phyloP scores from a whole-genome alignment of 2,329 filamentous ascomycete genomes.

The Blastomyces parvus region DNA sequence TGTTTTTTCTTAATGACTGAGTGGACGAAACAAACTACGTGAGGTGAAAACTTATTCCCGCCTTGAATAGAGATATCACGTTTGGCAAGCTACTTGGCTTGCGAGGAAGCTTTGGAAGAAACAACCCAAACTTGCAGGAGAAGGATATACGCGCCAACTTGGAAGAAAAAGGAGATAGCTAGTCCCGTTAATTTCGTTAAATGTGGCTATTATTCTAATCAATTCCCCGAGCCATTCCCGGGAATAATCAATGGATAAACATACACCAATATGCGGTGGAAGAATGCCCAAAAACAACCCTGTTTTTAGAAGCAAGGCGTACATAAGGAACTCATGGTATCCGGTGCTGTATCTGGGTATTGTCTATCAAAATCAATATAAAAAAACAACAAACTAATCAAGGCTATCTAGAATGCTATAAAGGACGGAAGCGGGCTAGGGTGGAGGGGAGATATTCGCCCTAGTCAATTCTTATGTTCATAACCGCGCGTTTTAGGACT shows the following conservation, averaged over 20 bases:
- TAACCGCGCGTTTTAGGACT: neutral
- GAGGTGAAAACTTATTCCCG: neutral
- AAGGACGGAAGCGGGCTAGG: no score
- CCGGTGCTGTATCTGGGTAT: neutral
- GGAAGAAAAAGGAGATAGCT: neutral
- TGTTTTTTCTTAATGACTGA: neutral
- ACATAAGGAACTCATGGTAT: neutral
- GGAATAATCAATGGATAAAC: neutral
- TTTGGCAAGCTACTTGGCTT: neutral
- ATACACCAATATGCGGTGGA: neutral
- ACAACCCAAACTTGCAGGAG: neutral
- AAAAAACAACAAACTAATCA: neutral
- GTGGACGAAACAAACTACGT: neutral
- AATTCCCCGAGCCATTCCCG: neutral
- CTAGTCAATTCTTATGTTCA: neutral
- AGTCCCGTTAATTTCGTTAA: neutral
- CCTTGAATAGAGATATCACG: neutral
- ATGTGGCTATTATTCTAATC: neutral
- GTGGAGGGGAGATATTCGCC: no score
- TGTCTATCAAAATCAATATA: neutral
- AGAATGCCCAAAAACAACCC: neutral
- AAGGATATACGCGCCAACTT: neutral
- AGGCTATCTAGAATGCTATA: neutral
- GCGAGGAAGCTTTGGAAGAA: neutral
- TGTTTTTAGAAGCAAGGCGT: neutral